Evolutionary conservation across 2,329 filamentous ascomycete species (phyloP), one percentile per base, ranked within the genome.

Genomic region (Grosmannia penicillata): DNA sequence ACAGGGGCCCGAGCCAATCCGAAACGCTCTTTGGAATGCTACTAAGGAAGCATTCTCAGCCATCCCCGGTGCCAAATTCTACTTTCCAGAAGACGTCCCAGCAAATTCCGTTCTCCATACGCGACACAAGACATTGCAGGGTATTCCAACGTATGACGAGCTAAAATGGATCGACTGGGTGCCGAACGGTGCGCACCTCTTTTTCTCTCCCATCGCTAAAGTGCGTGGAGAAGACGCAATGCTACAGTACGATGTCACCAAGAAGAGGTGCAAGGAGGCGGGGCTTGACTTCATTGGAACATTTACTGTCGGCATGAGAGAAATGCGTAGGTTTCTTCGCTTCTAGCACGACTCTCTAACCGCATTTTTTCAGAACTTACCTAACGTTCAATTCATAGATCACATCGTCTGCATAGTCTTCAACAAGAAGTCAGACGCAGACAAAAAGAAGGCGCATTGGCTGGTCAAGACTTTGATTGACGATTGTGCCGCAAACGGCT

Each of bases 141-240:
- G n/a, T n/a, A n/a, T n/a, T n/a, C n/a, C n/a, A n/a, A n/a, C n/a
- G n/a, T n/a, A 41, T 11, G 38, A 59, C 25, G 61, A 64, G 47
- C 42, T 65, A 39, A 45, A 49, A n/a, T 60, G 57, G 57, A 48
- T 56, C 13, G 55, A 58, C 42, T 63, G 60, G 60, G 49, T 62
- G 35, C 58, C 59, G 7, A 63, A 64, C 43, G 61, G 61, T 3
- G 52, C 55, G 3, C 61, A 64, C 40, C 50, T 63, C 9, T 57
- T 55, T 7, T 63, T 65, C 48, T 60, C 57, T 23, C 62, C 62
- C n/a, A 57, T 66, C n/a, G 57, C 54, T 24, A 58, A 59, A 8
- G 62, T 65, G 41, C 54, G 55, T 14, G 60, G 60, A 4, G 44
- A 49, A 2, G 62, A 66, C 38, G 63, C 62, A 4, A 53, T 49